phyloP scores from a whole-genome alignment of 2,329 filamentous ascomycete genomes.

The Spiromastix sp. region DNA sequence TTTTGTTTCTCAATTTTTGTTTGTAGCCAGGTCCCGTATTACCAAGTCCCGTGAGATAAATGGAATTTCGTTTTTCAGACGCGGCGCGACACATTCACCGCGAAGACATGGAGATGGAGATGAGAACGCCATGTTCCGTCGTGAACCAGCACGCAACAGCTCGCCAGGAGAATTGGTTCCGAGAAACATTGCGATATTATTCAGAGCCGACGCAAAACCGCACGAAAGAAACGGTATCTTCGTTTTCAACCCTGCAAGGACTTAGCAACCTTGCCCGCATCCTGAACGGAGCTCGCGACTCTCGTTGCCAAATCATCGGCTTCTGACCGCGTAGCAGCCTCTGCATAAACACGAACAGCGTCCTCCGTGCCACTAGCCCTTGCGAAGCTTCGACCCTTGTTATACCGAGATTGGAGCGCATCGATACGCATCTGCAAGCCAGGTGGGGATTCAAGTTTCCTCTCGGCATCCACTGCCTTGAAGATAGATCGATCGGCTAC shows the following conservation, averaged over 20 bases:
- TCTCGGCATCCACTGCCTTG: constrained; percentile 84
- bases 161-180: too few relatives aligned
- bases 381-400: constrained; percentile 79
- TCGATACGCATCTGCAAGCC: constrained; percentile 83
- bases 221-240: background rate
- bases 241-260: constrained; percentile 1
- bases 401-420: constrained; percentile 78
- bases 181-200: too few relatives aligned
- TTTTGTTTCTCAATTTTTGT: too few relatives aligned
- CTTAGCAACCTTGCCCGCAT: constrained; percentile 28
- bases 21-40: too few relatives aligned
- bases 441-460: constrained; percentile 67
- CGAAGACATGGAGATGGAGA: too few relatives aligned
- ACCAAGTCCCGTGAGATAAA: too few relatives aligned
- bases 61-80: too few relatives aligned
- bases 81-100: too few relatives aligned
- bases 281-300: constrained; percentile 65
- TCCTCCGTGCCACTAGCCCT: constrained; percentile 93
- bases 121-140: too few relatives aligned
- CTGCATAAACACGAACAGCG: constrained; percentile 89
- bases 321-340: constrained; percentile 80
- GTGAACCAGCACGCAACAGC: too few relatives aligned
- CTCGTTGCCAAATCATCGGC: constrained; percentile 83
- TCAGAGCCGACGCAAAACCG: too few relatives aligned
- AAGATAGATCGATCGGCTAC: constrained; percentile 83